Conservation (phyloP, 1,284 basidiomycete species). For the Inonotus obliquus region DNA sequence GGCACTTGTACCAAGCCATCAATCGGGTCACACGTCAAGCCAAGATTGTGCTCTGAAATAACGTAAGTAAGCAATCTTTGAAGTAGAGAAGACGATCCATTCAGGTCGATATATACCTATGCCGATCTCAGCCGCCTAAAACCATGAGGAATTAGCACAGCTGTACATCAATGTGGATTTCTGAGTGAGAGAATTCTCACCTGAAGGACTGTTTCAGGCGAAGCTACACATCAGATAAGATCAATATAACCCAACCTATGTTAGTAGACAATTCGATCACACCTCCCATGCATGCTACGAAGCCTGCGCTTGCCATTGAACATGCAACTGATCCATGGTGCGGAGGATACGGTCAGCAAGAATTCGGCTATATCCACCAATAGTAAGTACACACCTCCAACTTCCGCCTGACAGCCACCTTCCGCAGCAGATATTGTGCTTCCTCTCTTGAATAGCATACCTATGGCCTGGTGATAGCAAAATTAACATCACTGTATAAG, state of each 20-base stretch:
- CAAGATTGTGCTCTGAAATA: slow-evolving; percentile 75
- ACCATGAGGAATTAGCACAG: not conserved
- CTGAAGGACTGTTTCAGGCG: slow-evolving; percentile 76
- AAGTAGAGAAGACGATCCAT: not conserved
- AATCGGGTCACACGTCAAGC: slow-evolving; percentile 89
- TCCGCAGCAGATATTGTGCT: slow-evolving; percentile 96
- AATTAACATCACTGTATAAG: too few species aligned
- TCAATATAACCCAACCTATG: not conserved
- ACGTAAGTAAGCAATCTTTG: slow-evolving; percentile 15
- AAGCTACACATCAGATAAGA: slow-evolving; percentile 38
- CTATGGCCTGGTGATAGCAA: slow-evolving; percentile 55
- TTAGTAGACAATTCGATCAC: slow-evolving; percentile 25
- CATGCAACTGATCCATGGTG: slow-evolving; percentile 60
- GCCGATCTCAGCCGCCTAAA: slow-evolving; percentile 89
- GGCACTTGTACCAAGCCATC: slow-evolving; percentile 93
- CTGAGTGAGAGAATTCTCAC: slow-evolving; percentile 30
- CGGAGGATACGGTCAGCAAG: not conserved
- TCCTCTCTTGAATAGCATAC: slow-evolving; percentile 97
- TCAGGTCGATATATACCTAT: slow-evolving; percentile 51
- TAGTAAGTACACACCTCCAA: slow-evolving; percentile 54
- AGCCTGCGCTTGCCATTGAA: slow-evolving; percentile 90
- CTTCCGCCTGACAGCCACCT: slow-evolving; percentile 85
- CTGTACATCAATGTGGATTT: not conserved
- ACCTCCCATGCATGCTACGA: slow-evolving; percentile 91
- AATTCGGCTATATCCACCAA: slow-evolving; percentile 18